phyloP scores from a whole-genome alignment of 495 filamentous ascomycete species.

The Xylaria cubensis region DNA sequence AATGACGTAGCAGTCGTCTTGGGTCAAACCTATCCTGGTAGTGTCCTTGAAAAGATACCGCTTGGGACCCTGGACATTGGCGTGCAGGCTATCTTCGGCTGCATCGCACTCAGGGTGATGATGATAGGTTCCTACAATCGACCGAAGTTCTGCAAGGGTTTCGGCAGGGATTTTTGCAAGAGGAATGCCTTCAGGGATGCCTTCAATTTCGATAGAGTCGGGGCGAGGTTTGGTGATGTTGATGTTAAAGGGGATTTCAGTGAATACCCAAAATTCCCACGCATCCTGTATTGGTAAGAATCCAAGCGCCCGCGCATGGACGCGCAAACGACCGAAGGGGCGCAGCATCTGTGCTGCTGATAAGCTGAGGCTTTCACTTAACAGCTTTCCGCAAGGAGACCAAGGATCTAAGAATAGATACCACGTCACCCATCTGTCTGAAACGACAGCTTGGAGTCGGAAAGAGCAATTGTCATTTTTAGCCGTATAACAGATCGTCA shows the following conservation, averaged over 20 bases:
- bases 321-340: slow-evolving; percentile 32
- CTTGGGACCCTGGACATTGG: slow-evolving; percentile 38
- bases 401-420: slow-evolving; percentile 44
- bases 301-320: not conserved
- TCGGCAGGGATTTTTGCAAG: not conserved
- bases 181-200: not conserved
- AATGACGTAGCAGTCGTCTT: slow-evolving; percentile 71
- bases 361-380: not conserved
- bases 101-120: slow-evolving; percentile 71
- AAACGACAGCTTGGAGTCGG: slow-evolving; percentile 45
- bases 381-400: slow-evolving; percentile 16
- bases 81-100: slow-evolving; percentile 64
- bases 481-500: slow-evolving; percentile 42
- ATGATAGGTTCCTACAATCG: slow-evolving; percentile 62
- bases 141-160: not conserved
- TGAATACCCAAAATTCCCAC: slow-evolving; percentile 27
- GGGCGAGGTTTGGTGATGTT: not conserved
- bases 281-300: not conserved
- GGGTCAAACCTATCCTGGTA: slow-evolving; percentile 48
- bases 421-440: slow-evolving; percentile 30
- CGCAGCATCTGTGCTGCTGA: slow-evolving; percentile 12
- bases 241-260: slow-evolving; percentile 2
- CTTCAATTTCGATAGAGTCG: not conserved
- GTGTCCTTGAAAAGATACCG: slow-evolving; percentile 75
- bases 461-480: slow-evolving; percentile 30